Conservation (phyloP, 164 flowering plant genomes). For the Taxillus chinensis region DNA sequence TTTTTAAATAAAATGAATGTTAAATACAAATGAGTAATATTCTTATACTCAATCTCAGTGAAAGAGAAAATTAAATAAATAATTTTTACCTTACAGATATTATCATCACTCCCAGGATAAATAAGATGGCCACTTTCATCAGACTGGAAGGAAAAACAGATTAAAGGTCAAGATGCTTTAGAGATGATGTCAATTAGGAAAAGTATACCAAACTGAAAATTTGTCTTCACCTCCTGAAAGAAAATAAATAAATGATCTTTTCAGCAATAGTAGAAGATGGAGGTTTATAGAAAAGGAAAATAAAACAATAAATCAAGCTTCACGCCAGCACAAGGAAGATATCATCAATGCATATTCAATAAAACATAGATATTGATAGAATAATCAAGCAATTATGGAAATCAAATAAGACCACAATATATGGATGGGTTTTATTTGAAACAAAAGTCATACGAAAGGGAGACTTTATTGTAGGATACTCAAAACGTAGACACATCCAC, state of each 20-base stretch:
- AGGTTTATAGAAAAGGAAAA: too few relatives aligned
- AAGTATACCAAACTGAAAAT: not conserved
- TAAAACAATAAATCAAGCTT: too few relatives aligned
- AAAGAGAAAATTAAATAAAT: not conserved
- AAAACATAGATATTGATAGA: too few relatives aligned
- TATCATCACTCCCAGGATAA: constrained; percentile 93
- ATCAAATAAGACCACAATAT: not conserved
- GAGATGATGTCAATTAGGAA: too few relatives aligned
- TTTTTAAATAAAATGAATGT: too few relatives aligned
- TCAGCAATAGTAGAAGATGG: not conserved
- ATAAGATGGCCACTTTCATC: constrained; percentile 90
- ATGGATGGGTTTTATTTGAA: not conserved
- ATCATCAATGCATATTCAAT: too few relatives aligned
- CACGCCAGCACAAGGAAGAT: too few relatives aligned
- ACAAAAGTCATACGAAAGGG: not conserved
- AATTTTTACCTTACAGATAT: constrained; percentile 65
- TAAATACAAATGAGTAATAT: not conserved
- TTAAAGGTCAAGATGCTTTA: too few relatives aligned
- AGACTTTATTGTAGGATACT: too few relatives aligned
- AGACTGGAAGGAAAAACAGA: constrained; percentile 41
- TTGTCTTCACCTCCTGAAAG: not conserved
- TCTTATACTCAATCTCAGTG: not conserved
- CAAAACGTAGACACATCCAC: too few relatives aligned
- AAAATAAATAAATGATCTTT: not conserved
- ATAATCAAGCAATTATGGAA: too few relatives aligned